These are phyloP conservation scores for Austroboletus eburneus DNA, from an alignment of 768 basidiomycete genomes.

Conservation along the genomic window DNA sequence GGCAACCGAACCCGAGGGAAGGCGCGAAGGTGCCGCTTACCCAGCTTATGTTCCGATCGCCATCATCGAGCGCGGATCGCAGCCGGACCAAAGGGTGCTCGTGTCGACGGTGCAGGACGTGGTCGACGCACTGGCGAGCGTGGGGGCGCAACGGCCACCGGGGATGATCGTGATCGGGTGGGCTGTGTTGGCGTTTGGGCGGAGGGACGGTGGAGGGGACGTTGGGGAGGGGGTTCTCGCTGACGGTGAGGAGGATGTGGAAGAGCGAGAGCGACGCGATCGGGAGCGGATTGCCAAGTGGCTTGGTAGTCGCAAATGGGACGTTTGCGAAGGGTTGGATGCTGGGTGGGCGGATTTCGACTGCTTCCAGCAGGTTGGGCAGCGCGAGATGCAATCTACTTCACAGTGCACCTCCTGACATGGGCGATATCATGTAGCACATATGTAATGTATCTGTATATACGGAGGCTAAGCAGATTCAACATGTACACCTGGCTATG, in stretches of 20 bases:
- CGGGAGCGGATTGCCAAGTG: conserved; percentile 49
- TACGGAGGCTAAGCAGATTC: too few species aligned
- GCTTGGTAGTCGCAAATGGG: conserved; percentile 58
- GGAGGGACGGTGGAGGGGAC: conserved; percentile 39
- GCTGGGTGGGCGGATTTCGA: conserved; percentile 34
- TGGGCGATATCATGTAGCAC: too few species aligned
- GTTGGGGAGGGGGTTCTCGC: conserved; percentile 69
- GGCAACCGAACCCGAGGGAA: conserved; percentile 29
- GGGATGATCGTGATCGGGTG: conserved; percentile 97
- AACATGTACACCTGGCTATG: too few species aligned
- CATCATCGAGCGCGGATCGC: conserved; percentile 91
- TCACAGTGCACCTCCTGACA: too few species aligned
- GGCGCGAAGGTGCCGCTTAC: conserved; percentile 56
- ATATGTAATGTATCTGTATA: too few species aligned
- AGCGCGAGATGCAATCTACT: too few species aligned
- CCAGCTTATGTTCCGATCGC: conserved; percentile 81
- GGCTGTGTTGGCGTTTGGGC: conserved; percentile 67
- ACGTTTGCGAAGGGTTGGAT: conserved; percentile 60
- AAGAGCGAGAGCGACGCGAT: conserved; percentile 20
- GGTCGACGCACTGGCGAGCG: conserved; percentile 61
- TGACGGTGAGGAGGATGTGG: conserved; percentile 37
- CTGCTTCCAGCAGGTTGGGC: too few species aligned
- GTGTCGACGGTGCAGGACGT: conserved; percentile 74
- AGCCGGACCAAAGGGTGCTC: conserved; percentile 87
- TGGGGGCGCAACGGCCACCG: conserved; percentile 87